Base-by-base conservation (phyloP, 2,329 filamentous ascomycete genomes). In the Thelonectria rubi region DNA sequence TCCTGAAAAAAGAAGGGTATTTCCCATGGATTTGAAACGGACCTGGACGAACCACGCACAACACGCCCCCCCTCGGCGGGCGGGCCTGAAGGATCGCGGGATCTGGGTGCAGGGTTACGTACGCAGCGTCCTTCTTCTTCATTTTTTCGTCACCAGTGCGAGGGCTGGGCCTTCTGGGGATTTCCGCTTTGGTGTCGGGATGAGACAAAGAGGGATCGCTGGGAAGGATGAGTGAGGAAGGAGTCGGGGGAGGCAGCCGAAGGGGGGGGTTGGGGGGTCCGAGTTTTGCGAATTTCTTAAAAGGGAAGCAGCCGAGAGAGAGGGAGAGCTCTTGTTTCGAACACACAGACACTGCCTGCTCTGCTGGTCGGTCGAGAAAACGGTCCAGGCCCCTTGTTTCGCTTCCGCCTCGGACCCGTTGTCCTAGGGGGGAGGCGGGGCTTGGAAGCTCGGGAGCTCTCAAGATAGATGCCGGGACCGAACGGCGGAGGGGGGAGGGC, bases 371-470 rank as follows among this genome's bases (percentile, higher is more conserved):
- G n/a, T 30, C 11, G 32, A 12, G 32, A 7, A 3, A 34, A 14
- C 10, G 32, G 32, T 11, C 32, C 32, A 3, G 11, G 11, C 3
- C 6, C 10, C 3, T 34, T 3, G 3, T 34, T 37, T 53, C 50
- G 50, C 39, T 20, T 53, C 50, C 12, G 34, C 39, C 18, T 53
- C 34, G 50, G 50, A 43, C 21, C 39, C 50, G 50, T 30, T 30
- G 24, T 26, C 18, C n/a, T 14, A 12, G 50, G 21, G 37, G 26
- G 26, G 26, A 30, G 7, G 24, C 24, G 4, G 4, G 24, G 26
- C 8, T 30, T 30, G 26, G 26, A n/a, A n/a, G 32, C 30, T 34
- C 20, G 34, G 20, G 34, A 37, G 26, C 8, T 7, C 34, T 37
- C 6, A 37, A 15, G 34, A 37, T 37, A 37, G 34, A 15, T 15